Evolutionary conservation across 179 eudicot genomes (phyloP).

Genomic region (Silene noctiflora): DNA sequence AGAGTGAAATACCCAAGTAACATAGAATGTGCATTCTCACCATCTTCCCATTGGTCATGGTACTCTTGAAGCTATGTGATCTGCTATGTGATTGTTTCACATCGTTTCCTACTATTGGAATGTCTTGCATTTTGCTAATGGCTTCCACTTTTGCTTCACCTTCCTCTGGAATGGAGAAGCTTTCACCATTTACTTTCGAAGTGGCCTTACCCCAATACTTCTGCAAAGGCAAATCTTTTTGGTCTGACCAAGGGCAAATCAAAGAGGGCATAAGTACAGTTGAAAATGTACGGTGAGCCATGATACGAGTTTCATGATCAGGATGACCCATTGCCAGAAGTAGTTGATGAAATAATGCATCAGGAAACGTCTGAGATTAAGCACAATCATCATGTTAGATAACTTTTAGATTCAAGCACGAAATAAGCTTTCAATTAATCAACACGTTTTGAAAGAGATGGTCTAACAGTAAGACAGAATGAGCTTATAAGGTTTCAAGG

Average conservation of each 20-base stretch:
- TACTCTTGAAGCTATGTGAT: conserved; percentile 52
- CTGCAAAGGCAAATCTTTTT: conserved; percentile 21
- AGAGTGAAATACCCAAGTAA: no score
- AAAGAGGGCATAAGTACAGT: conserved; percentile 77
- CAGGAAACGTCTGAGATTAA: conserved; percentile 72
- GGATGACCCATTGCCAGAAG: conserved; percentile 86
- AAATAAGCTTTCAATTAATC: conserved; percentile 2
- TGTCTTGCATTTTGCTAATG: conserved; percentile 22
- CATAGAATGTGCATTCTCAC: conserved; percentile 26
- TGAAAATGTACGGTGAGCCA: conserved; percentile 72
- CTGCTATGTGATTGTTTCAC: conserved; percentile 32
- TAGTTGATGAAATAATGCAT: conserved; percentile 88
- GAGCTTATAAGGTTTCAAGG: conserved; percentile 2
- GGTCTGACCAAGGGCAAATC: conserved; percentile 48
- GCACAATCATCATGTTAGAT: conserved; percentile 23
- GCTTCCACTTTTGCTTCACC: conserved; percentile 29
- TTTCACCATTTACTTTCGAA: conserved; percentile 28
- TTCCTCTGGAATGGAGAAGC: conserved; percentile 41
- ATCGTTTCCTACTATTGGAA: conserved; percentile 26
- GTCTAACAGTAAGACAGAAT: conserved; percentile 2
- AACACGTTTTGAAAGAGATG: background rate
- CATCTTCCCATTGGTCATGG: conserved; percentile 47
- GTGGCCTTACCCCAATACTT: conserved; percentile 19
- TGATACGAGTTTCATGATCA: conserved; percentile 78
- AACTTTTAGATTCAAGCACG: background rate